phyloP scores from a whole-genome alignment of 805 yeast species.

The Candida sphagnicola region DNA sequence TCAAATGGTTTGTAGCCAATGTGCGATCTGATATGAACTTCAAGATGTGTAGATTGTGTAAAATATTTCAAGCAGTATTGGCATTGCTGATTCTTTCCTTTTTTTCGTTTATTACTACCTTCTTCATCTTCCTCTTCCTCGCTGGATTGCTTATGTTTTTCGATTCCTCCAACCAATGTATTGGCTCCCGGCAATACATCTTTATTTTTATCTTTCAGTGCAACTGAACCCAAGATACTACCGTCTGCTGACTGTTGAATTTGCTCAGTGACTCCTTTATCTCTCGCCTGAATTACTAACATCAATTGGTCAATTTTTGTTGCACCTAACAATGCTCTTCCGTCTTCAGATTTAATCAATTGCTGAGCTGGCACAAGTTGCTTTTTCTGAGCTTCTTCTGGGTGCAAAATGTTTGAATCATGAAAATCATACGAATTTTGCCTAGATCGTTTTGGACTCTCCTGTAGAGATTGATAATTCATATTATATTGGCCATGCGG shows the following conservation, averaged over 20 bases:
- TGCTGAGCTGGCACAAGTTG: constrained; percentile 44
- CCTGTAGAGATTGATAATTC: constrained; percentile 4
- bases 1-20: constrained; percentile 82
- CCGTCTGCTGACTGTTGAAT: constrained; percentile 70
- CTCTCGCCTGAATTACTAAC: constrained; percentile 87
- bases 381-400: constrained; percentile 12
- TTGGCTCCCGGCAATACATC: constrained; percentile 52
- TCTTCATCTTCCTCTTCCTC: constrained; percentile 17
- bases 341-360: constrained; percentile 50
- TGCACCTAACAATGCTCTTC: constrained; percentile 72
- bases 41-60: constrained; percentile 87
- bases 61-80: constrained; percentile 76
- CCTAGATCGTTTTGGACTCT: constrained; percentile 4
- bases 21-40: constrained; percentile 84
- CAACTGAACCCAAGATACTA: constrained; percentile 47
- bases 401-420: constrained; percentile 1
- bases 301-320: constrained; percentile 88
- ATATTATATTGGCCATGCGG: background rate
- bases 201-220: constrained; percentile 11
- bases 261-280: constrained; percentile 64
- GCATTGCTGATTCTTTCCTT: constrained; percentile 60
- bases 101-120: constrained; percentile 13
- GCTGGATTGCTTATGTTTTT: constrained; percentile 44
- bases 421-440: constrained; percentile 1
- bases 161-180: constrained; percentile 77